Base-by-base conservation (phyloP, 305 asterid genomes). In the Plantago lanceolata region DNA sequence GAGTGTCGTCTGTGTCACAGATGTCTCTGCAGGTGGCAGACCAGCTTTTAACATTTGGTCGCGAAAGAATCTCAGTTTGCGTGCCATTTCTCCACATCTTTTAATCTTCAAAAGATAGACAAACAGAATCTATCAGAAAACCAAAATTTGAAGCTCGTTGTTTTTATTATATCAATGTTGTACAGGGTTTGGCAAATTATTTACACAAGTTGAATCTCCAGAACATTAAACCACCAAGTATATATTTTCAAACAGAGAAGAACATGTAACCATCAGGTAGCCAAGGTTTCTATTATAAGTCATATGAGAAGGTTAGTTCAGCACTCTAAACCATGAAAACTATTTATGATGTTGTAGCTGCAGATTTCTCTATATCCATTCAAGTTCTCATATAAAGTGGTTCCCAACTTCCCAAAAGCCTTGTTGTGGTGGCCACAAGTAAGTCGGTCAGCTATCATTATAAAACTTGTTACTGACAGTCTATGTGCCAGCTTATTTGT, bases 81-180 rank as follows among this genome's bases (percentile, higher is more conserved):
- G 97, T 64, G 97, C 97, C 97, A 94, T 86, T 82, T 94, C 99
- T 74, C 96, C 96, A 60, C 91, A 85, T 81, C 96, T 79, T 87
- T 88, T 90, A 67, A 94, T 86, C 99, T 94, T 69, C 70, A 70
- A 37, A 67, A 58, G 60, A 47, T 37, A 48, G 64, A 71, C 58
- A 13, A 72, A 48, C 15, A 31, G 40, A 56, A 67, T 63, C 55
- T 14, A 50, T 24, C 48, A 53, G 58, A 48, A 51, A 61, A 3
- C 14, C 54, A 59, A 24, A 16, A 24, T 20, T 9, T 35, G 35
- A 37, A 50, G 53, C 16, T 2, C 63, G 19, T 11, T 15, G 15
- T 11, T 33, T 16, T 63, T 63, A 26, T 48, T 28, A 18, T 6
- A 35, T 44, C 6, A 4, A 59, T 4, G 44, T 35, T 35, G 13